These are phyloP conservation scores for Tolypocladium amazonense DNA, from an alignment of 2,329 filamentous ascomycete species.

Conservation along the genomic window DNA sequence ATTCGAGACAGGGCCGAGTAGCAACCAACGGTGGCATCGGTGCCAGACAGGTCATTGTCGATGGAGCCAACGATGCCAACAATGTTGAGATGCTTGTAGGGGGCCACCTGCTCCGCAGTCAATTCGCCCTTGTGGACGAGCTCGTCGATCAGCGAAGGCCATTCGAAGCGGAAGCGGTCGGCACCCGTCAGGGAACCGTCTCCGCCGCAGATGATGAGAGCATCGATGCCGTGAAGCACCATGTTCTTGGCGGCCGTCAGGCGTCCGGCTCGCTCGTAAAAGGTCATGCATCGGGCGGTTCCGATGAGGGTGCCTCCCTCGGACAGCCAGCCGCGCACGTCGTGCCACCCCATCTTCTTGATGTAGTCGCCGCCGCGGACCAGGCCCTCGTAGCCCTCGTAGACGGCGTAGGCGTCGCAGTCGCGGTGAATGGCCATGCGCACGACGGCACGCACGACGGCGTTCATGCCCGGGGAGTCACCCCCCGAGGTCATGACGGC, in stretches of 20 bases:
- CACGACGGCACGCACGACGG: constrained; percentile 78
- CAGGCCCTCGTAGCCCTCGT: constrained; percentile 93
- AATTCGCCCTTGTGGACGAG: constrained; percentile 67
- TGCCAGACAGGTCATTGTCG: constrained; percentile 95
- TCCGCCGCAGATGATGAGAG: constrained; percentile 91
- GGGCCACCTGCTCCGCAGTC: constrained; percentile 56
- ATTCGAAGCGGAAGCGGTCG: constrained; percentile 85
- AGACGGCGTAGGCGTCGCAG: constrained; percentile 71
- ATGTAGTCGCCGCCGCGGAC: constrained; percentile 86
- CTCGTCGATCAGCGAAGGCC: constrained; percentile 80
- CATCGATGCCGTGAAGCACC: constrained; percentile 85
- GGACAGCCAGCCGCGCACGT: constrained; percentile 87
- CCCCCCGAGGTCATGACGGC: constrained; percentile 91
- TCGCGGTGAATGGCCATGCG: constrained; percentile 80
- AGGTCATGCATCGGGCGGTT: constrained; percentile 84
- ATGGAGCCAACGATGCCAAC: constrained; percentile 95
- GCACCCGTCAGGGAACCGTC: constrained; percentile 94
- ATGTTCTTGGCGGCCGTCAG: constrained; percentile 87
- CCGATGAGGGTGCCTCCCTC: constrained; percentile 94
- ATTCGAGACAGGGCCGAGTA: constrained; percentile 90
- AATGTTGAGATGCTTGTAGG: constrained; percentile 84
- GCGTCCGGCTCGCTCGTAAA: constrained; percentile 80
- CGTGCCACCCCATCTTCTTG: constrained; percentile 78
- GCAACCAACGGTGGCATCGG: constrained; percentile 93
- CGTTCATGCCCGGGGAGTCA: constrained; percentile 93